phyloP scores from a whole-genome alignment of 2,329 filamentous ascomycete genomes.

The Fusarium ramigenum region DNA sequence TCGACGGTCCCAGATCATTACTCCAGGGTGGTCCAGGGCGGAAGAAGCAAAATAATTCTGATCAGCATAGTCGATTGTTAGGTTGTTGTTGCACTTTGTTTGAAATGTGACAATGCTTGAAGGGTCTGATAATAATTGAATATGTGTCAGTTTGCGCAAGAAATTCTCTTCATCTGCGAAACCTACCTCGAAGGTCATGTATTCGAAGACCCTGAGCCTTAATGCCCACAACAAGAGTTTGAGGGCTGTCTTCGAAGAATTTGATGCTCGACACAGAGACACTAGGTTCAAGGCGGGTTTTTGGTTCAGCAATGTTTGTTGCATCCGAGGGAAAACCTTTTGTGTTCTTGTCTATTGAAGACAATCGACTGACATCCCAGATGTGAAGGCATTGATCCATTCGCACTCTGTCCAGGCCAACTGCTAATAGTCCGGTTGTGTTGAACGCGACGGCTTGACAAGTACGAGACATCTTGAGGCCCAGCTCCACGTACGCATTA shows the following conservation, averaged over 20 bases:
- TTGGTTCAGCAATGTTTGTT: conserved; percentile 63
- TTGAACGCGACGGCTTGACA: conserved; percentile 87
- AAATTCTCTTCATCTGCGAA: not conserved
- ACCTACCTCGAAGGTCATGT: conserved; percentile 78
- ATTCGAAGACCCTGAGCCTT: conserved; percentile 79
- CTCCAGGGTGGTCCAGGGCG: conserved; percentile 75
- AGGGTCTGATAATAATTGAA: conserved; percentile 50
- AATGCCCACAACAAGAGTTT: conserved; percentile 79
- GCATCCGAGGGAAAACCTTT: conserved; percentile 61
- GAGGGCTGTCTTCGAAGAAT: conserved; percentile 81
- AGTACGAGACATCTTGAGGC: conserved; percentile 77
- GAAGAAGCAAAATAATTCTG: conserved; percentile 88
- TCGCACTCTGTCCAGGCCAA: conserved; percentile 81
- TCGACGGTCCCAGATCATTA: conserved; percentile 82
- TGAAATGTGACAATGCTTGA: conserved; percentile 66
- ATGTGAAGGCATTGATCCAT: conserved; percentile 86
- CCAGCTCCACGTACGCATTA: conserved; percentile 71
- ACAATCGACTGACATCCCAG: conserved; percentile 77
- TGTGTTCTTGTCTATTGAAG: conserved; percentile 56
- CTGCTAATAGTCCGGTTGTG: conserved; percentile 74
- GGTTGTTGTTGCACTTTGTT: conserved; percentile 74
- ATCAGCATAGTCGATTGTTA: conserved; percentile 82
- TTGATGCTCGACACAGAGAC: conserved; percentile 84
- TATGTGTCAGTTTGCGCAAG: not conserved
- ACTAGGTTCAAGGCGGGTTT: conserved; percentile 68